These are phyloP conservation scores for Salvia rosmarinus DNA, from an alignment of 257 asterid genomes.

Conservation along the genomic window DNA sequence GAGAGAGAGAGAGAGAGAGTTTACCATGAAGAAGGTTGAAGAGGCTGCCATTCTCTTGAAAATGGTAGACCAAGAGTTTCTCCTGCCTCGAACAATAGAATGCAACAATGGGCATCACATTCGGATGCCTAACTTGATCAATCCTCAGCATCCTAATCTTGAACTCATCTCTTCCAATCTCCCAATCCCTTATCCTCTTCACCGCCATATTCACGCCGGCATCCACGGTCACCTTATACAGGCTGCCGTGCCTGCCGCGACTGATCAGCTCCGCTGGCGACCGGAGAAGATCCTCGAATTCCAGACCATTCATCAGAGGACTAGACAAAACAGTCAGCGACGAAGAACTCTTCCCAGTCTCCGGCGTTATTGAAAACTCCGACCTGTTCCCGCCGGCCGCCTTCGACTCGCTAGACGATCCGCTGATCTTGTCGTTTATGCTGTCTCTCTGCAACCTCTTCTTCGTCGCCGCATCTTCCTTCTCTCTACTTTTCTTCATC, in stretches of 20 bases:
- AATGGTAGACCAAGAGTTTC: constrained; percentile 69
- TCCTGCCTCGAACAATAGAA: constrained; percentile 75
- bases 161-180: constrained; percentile 53
- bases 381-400: constrained; percentile 51
- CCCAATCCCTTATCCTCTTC: constrained; percentile 76
- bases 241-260: constrained; percentile 64
- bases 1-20: not conserved
- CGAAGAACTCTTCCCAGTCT: constrained; percentile 50
- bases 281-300: constrained; percentile 68
- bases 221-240: constrained; percentile 57
- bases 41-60: constrained; percentile 69
- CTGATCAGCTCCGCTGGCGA: constrained; percentile 75
- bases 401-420: constrained; percentile 55
- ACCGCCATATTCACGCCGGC: constrained; percentile 53
- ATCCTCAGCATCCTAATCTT: constrained; percentile 58
- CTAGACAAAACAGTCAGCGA: constrained; percentile 54
- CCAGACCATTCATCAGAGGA: constrained; percentile 44
- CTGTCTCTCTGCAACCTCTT: constrained; percentile 15
- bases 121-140: constrained; percentile 52
- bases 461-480: constrained; percentile 17
- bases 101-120: constrained; percentile 64
- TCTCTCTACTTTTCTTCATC: constrained; percentile 33
- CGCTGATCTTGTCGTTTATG: constrained; percentile 40
- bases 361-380: constrained; percentile 72
- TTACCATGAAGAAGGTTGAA: constrained; percentile 68